These are phyloP conservation scores for Passiflora organensis DNA, from an alignment of 345 rosid genomes.

Conservation along the genomic window DNA sequence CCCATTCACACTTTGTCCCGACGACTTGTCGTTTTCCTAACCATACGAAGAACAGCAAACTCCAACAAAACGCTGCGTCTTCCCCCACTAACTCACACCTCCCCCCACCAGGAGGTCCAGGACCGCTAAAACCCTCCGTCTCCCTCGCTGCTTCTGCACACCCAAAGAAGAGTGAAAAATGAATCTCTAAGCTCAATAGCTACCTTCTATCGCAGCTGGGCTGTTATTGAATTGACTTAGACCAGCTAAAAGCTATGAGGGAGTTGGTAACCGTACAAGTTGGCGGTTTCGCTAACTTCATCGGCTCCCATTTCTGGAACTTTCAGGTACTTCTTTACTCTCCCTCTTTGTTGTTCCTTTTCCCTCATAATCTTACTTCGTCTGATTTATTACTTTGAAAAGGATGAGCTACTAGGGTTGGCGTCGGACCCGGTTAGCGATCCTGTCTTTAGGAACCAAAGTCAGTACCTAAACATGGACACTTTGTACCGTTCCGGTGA, in stretches of 20 bases:
- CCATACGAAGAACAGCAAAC: no score
- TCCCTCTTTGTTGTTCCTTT: neutral
- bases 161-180: no score
- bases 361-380: neutral
- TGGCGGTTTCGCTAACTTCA: constrained; percentile 77
- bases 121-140: no score
- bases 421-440: constrained; percentile 62
- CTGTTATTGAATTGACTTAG: neutral
- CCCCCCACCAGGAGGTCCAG: no score
- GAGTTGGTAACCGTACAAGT: constrained; percentile 82
- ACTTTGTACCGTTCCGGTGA: constrained; percentile 81
- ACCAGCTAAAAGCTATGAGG: constrained; percentile 47
- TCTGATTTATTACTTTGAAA: neutral
- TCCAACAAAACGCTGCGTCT: no score
- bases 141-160: no score
- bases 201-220: no score
- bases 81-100: no score
- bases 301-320: constrained; percentile 99
- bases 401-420: constrained; percentile 94
- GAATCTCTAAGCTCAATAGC: no score
- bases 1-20: no score
- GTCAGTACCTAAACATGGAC: constrained; percentile 49
- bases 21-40: no score
- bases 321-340: constrained; percentile 52
- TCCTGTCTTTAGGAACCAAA: constrained; percentile 51